Conservation (phyloP, 2,329 filamentous ascomycete genomes). For the Alternaria gansuensis region DNA sequence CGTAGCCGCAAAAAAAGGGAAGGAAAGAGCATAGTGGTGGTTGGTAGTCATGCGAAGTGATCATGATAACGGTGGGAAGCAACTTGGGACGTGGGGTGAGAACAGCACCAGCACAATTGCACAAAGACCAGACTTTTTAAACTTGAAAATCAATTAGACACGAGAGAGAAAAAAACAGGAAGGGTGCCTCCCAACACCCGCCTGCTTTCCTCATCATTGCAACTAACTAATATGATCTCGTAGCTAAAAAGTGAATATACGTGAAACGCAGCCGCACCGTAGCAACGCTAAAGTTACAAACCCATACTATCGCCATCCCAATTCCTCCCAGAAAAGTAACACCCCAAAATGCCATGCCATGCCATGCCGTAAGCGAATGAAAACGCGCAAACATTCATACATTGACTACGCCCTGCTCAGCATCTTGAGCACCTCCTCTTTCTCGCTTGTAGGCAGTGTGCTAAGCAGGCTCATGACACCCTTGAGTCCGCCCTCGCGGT, state of each 20-base stretch:
- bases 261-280: conserved; percentile 10
- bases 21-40: background rate
- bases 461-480: conserved; percentile 86
- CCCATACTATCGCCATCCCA: conserved; percentile 7
- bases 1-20: background rate
- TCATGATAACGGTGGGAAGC: background rate
- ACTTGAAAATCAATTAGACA: conserved; percentile 11
- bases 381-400: conserved; percentile 11
- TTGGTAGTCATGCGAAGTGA: background rate
- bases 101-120: background rate
- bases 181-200: conserved; percentile 31
- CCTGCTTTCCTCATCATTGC: conserved; percentile 6
- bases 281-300: conserved; percentile 24
- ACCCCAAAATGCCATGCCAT: conserved; percentile 21
- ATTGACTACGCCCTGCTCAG: conserved; percentile 53
- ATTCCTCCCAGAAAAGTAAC: conserved; percentile 8
- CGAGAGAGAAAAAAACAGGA: background rate
- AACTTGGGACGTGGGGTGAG: background rate
- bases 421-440: conserved; percentile 78
- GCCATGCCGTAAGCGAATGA: conserved; percentile 17
- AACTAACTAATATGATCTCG: conserved; percentile 7
- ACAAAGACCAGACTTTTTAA: conserved; percentile 1
- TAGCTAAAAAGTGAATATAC: conserved; percentile 14
- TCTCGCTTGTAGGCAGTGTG: conserved; percentile 87
- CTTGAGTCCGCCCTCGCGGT: conserved; percentile 76